These are phyloP conservation scores for Millerago galiae DNA, from an alignment of 805 yeast genomes.

Conservation along the genomic window DNA sequence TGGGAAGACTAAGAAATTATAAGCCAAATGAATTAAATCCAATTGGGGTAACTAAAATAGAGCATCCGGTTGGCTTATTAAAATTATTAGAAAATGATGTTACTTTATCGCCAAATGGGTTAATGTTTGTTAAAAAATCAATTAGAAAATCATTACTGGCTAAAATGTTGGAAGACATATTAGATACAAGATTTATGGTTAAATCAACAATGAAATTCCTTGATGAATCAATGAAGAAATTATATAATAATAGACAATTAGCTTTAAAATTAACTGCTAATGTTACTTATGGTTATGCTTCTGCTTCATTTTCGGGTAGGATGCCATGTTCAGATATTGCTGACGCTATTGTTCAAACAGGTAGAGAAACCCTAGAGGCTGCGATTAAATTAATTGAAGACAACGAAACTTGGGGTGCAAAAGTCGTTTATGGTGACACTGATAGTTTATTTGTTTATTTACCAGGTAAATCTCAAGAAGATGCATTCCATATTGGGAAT, in stretches of 20 bases:
- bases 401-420: constrained; percentile 66
- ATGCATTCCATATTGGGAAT: constrained; percentile 72
- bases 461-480: constrained; percentile 71
- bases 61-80: constrained; percentile 52
- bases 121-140: constrained; percentile 60
- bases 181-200: constrained; percentile 73
- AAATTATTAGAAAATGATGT: constrained; percentile 47
- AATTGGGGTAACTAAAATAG: constrained; percentile 43
- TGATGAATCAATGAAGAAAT: constrained; percentile 41
- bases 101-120: constrained; percentile 80
- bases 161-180: constrained; percentile 76
- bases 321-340: constrained; percentile 97
- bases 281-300: constrained; percentile 93
- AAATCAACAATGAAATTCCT: constrained; percentile 64
- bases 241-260: constrained; percentile 71
- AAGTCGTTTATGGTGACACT: constrained; percentile 95
- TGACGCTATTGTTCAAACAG: constrained; percentile 89
- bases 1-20: constrained; percentile 57
- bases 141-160: constrained; percentile 71
- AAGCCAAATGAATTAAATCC: constrained; percentile 34
- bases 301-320: constrained; percentile 92
- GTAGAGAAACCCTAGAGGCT: constrained; percentile 71
- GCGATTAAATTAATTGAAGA: constrained; percentile 66
- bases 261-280: constrained; percentile 89
- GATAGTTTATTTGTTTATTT: constrained; percentile 88